phyloP scores from a whole-genome alignment of 257 asterid species.

The Ilex asprella region DNA sequence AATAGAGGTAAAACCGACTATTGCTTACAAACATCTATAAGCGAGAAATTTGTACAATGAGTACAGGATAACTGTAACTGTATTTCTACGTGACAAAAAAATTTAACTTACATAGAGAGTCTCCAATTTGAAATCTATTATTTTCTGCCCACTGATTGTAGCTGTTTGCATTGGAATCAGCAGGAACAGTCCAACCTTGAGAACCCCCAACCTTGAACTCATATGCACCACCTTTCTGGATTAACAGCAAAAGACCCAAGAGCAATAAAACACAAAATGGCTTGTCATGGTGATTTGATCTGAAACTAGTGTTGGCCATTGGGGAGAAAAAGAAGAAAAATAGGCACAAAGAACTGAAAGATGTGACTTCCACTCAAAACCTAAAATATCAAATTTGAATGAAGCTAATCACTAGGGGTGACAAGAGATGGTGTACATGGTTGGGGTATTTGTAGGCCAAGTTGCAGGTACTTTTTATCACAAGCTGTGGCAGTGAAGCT shows the following conservation, averaged over 20 bases:
- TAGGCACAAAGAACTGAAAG: not conserved
- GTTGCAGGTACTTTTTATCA: constrained; percentile 14
- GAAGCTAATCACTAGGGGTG: constrained; percentile 7
- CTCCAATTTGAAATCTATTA: constrained; percentile 44
- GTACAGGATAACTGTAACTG: no score
- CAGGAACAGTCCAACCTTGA: constrained; percentile 57
- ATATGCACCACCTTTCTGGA: constrained; percentile 35
- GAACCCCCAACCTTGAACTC: constrained; percentile 67
- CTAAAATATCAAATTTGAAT: not conserved
- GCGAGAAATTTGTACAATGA: no score
- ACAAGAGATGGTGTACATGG: not conserved
- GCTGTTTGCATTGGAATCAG: constrained; percentile 38
- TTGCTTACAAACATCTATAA: no score
- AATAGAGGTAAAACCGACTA: no score
- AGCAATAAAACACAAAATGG: constrained; percentile 20
- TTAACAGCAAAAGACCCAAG: constrained; percentile 26
- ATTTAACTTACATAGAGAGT: constrained; percentile 37
- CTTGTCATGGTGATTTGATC: constrained; percentile 3
- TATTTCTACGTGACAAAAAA: not conserved
- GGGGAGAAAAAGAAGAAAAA: not conserved
- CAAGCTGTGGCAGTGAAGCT: constrained; percentile 45
- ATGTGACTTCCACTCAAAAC: not conserved
- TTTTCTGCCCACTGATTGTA: constrained; percentile 50
- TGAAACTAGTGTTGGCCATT: constrained; percentile 37
- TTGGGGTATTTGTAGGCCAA: constrained; percentile 50